Conservation (phyloP, 129 eudicot genomes). For the Lonicera japonica region DNA sequence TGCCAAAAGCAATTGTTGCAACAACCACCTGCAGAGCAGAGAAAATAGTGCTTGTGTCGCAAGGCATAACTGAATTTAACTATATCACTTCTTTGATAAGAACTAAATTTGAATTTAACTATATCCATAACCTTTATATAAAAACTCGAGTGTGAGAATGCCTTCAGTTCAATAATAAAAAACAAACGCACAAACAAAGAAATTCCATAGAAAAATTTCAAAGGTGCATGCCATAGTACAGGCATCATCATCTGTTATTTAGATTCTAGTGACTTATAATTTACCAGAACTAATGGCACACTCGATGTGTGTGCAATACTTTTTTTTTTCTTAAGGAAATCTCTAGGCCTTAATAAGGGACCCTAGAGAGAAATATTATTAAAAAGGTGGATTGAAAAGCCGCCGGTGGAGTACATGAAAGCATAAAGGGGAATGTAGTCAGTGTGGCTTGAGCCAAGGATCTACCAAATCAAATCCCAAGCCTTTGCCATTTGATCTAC, state of each 20-base stretch:
- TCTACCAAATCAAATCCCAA: no score
- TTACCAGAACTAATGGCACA: no score
- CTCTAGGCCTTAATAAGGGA: no score
- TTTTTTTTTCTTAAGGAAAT: no score
- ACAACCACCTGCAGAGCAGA: conserved; percentile 54
- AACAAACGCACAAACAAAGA: not conserved
- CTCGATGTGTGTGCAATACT: not conserved
- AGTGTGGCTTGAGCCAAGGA: no score
- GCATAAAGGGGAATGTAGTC: no score
- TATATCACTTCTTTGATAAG: not conserved
- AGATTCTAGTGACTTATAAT: not conserved
- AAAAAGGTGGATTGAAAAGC: no score
- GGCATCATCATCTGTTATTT: conserved; percentile 4
- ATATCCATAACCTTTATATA: no score
- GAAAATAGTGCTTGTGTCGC: not conserved
- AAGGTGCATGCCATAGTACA: conserved; percentile 3
- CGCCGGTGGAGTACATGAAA: no score
- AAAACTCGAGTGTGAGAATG: not conserved
- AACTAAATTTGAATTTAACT: no score
- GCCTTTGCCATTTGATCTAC: no score
- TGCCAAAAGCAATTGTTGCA: conserved; percentile 95
- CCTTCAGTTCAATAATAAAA: conserved; percentile 2
- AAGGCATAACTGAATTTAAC: not conserved
- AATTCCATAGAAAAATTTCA: not conserved
- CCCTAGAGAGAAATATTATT: no score